Evolutionary conservation across 2,329 filamentous ascomycete species (phyloP).

Genomic region (Plectosphaerella cucumerina): DNA sequence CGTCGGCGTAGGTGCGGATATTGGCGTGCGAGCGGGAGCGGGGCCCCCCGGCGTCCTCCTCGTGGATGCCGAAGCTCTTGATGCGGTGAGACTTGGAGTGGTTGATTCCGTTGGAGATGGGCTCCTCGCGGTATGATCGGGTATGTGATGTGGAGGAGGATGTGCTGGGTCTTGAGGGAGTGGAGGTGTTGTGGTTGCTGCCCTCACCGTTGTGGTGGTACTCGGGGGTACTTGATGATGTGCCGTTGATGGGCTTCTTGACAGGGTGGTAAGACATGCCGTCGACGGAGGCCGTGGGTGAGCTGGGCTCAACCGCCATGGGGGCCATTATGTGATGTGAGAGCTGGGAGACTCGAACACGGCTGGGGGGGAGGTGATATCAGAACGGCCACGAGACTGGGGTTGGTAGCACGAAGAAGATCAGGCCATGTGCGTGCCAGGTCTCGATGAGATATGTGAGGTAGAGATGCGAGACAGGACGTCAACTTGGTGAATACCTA

Average conservation of each 20-base stretch:
- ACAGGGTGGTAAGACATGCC: background rate
- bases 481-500: too few species aligned
- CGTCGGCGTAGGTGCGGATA: conserved; percentile 19
- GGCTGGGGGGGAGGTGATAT: too few species aligned
- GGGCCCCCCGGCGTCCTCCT: conserved; percentile 28
- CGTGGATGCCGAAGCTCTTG: conserved; percentile 20
- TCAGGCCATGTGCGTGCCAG: too few species aligned
- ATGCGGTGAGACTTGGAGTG: conserved; percentile 19
- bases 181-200: background rate
- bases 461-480: too few species aligned
- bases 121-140: conserved; percentile 11
- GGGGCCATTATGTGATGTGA: background rate
- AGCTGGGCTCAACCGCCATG: background rate
- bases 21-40: conserved; percentile 22
- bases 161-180: conserved; percentile 8
- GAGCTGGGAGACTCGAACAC: too few species aligned
- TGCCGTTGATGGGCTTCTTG: conserved; percentile 2
- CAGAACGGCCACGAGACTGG: too few species aligned
- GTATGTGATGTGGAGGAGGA: conserved; percentile 6
- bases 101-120: conserved; percentile 11
- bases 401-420: too few species aligned
- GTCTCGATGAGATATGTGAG: too few species aligned
- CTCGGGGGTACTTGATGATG: background rate
- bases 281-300: background rate
- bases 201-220: background rate